These are phyloP conservation scores for Mortierella antarctica DNA, from an alignment of 192 early-diverging fungal genomes.

Conservation along the genomic window DNA sequence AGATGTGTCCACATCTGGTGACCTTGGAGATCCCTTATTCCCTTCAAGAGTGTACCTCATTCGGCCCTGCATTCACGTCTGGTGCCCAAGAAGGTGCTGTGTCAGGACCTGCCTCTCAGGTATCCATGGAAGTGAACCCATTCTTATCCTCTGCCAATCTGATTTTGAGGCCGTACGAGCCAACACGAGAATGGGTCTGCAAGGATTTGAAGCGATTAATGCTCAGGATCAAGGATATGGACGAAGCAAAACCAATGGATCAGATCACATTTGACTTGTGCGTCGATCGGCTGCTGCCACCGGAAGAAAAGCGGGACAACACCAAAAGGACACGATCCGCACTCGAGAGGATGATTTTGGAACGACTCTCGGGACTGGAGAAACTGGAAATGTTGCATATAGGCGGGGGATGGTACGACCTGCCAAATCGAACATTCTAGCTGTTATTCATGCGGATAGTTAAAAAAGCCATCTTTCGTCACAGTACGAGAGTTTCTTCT, in stretches of 20 bases:
- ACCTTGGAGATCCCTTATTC: conserved; percentile 11
- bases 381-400: conserved; percentile 26
- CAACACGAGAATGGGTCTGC: conserved; percentile 28
- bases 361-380: conserved; percentile 15
- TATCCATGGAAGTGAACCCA: background rate
- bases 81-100: too few species aligned
- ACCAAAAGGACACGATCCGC: conserved; percentile 3
- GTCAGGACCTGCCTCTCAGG: too few species aligned
- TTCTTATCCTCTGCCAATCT: background rate
- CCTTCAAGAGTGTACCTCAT: conserved; percentile 3
- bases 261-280: conserved; percentile 35
- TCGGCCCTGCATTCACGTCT: background rate
- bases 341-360: conserved; percentile 27
- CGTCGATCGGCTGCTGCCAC: conserved; percentile 23
- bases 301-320: conserved; percentile 13
- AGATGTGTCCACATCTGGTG: conserved; percentile 17
- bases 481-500: too few species aligned
- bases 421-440: background rate
- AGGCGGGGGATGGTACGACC: conserved; percentile 16
- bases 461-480: too few species aligned
- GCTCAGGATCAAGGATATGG: conserved; percentile 38
- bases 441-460: too few species aligned
- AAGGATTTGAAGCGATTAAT: conserved; percentile 13
- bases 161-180: conserved; percentile 5
- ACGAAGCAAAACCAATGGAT: conserved; percentile 17